Evolutionary conservation across 371 early-diverging fungal species (phyloP), one percentile per base, ranked within the genome.

Genomic region (Blastocladiella emersonii): DNA sequence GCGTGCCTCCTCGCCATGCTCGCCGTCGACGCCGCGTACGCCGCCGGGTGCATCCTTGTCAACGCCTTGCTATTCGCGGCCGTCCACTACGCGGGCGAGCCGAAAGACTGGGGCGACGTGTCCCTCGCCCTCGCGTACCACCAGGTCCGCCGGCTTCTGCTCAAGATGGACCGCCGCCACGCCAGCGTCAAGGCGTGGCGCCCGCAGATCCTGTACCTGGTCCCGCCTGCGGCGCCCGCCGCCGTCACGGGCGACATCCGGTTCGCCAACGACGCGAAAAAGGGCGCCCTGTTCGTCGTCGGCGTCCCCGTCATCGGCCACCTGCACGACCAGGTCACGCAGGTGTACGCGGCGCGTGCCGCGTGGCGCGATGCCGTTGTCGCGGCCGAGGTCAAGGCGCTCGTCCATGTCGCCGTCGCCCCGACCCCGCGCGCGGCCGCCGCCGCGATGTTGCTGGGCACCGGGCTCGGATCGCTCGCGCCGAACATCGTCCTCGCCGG

Each of bases 101-200:
- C 82, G 7, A 83, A 82, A 63, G 66, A 75, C 37, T 85, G 84
- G 84, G 85, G 85, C 21, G 82, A 84, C 66, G 80, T 85, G 12
- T 77, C 78, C 1, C 83, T 81, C 66, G 72, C 74, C 43, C 68
- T 85, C 61, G 81, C 84, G 61, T 85, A 83, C 66, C 85, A 84
- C 64, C 85, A 85, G 64, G 84, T 84, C 39, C 78, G 85, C 67
- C 84, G 83, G 66, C 83, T 76, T 65, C 66, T 85, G 64, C 71
- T 85, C 32, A 73, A 80, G 21, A 70, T 85, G 53, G 84, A 85
- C 49, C 56, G 70, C 23, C 72, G 78, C 45, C 80, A 79, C 63
- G 80, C 78, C 39, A 79, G 83, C 57, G 78, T 84, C 70, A 84
- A 84, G 68, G 80, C 76, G 61, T 85, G 85, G 85, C 64, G 85